These are phyloP conservation scores for Parastagonospora nodorum DNA, from an alignment of 2,329 filamentous ascomycete genomes.

Conservation along the genomic window DNA sequence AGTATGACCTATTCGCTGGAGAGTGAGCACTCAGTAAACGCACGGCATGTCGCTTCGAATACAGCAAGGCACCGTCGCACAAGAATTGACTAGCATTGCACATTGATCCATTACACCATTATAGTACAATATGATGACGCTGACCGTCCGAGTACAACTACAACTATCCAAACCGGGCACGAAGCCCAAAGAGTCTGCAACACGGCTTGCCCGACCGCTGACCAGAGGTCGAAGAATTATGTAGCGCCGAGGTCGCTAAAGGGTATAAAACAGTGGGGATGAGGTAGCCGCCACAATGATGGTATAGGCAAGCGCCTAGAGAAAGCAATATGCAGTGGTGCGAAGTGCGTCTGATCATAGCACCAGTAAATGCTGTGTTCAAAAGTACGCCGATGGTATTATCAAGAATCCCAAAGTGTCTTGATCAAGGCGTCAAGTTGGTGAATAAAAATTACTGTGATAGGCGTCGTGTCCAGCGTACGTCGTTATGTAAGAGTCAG, in stretches of 20 bases:
- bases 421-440: constrained; percentile 5
- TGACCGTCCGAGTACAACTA: constrained; percentile 7
- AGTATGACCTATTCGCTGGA: not conserved
- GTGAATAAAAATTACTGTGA: constrained; percentile 15
- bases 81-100: constrained; percentile 10
- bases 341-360: constrained; percentile 24
- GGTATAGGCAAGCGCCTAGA: constrained; percentile 11
- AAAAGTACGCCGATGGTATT: constrained; percentile 12
- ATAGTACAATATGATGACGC: constrained; percentile 24
- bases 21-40: not conserved
- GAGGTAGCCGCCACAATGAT: constrained; percentile 13
- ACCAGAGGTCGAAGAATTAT: constrained; percentile 5
- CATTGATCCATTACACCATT: constrained; percentile 35
- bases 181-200: constrained; percentile 4
- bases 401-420: constrained; percentile 9
- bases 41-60: constrained; percentile 2
- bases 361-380: constrained; percentile 20
- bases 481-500: constrained; percentile 10
- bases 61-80: constrained; percentile 6
- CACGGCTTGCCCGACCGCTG: constrained; percentile 2
- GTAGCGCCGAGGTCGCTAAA: constrained; percentile 12
- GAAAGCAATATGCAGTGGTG: constrained; percentile 13
- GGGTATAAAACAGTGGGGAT: constrained; percentile 22
- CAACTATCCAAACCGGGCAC: constrained; percentile 18
- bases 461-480: constrained; percentile 20